These are phyloP conservation scores for Solanum clarkiae DNA, from an alignment of 257 asterid genomes.

Conservation along the genomic window DNA sequence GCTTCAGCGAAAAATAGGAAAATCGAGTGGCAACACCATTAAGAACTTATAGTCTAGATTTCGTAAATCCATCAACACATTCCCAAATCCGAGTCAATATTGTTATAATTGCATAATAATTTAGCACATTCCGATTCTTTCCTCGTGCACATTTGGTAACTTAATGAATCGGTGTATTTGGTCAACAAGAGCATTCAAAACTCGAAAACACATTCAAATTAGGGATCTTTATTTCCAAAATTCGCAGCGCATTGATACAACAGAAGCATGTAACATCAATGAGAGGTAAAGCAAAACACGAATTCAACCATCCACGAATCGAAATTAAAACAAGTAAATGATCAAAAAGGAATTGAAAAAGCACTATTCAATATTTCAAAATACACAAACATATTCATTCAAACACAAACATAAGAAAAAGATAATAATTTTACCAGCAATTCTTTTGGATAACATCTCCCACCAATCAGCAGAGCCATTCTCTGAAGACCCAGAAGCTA, in stretches of 20 bases:
- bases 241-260: background rate
- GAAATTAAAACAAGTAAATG: background rate
- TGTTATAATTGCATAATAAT: background rate
- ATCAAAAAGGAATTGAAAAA: background rate
- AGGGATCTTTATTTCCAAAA: background rate
- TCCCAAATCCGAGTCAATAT: background rate
- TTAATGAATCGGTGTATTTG: background rate
- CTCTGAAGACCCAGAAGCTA: conserved; percentile 40
- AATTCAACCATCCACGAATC: background rate
- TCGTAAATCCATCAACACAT: background rate
- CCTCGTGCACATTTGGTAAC: background rate
- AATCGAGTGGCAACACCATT: background rate
- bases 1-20: background rate
- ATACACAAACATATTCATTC: background rate
- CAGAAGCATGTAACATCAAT: background rate
- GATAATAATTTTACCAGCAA: conserved; percentile 31
- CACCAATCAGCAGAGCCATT: conserved; percentile 66
- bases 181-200: background rate
- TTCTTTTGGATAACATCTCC: conserved; percentile 36
- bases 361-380: background rate
- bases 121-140: background rate
- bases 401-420: conserved; percentile 1
- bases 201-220: background rate
- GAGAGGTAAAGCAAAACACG: background rate
- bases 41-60: background rate